Conservation (phyloP, 768 basidiomycete genomes). For the Tulasnella sp. region DNA sequence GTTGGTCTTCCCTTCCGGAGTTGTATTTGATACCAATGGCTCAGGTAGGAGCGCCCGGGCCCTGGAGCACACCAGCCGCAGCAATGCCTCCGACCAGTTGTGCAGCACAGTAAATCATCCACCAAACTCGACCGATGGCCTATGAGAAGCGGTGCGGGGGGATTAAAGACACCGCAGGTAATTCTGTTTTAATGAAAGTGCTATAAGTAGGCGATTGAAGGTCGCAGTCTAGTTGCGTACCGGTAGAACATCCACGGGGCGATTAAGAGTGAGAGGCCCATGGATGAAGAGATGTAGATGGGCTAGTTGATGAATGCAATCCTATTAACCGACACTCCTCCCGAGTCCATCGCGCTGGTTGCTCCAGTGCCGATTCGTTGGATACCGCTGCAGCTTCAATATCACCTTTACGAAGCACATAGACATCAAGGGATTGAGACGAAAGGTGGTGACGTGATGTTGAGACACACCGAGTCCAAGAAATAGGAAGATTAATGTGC, state of each 20-base stretch:
- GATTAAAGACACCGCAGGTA: conserved; percentile 59
- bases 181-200: conserved; percentile 21
- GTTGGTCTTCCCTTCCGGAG: conserved; percentile 38
- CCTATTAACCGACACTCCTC: conserved; percentile 11
- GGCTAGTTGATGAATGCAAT: conserved; percentile 31
- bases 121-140: conserved; percentile 43
- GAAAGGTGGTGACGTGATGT: not conserved
- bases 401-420: conserved; percentile 32
- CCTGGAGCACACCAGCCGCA: conserved; percentile 44
- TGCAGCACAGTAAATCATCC: conserved; percentile 49
- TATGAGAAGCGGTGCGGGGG: conserved; percentile 51
- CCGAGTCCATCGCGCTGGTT: conserved; percentile 26
- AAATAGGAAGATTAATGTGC: conserved; percentile 41
- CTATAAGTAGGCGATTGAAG: not conserved
- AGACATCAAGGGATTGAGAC: not conserved
- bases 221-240: too few species aligned
- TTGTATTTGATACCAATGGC: conserved; percentile 38
- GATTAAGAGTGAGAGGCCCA: conserved; percentile 52
- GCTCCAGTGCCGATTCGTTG: not conserved
- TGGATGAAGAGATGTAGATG: conserved; percentile 47
- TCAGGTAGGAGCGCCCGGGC: conserved; percentile 49
- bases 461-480: conserved; percentile 35
- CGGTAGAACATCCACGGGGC: conserved; percentile 61
- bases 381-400: conserved; percentile 42
- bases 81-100: conserved; percentile 48